Evolutionary conservation across 192 early-diverging fungal genomes (phyloP), one percentile per base, ranked within the genome.

Genomic region (Coemansia reversa): DNA sequence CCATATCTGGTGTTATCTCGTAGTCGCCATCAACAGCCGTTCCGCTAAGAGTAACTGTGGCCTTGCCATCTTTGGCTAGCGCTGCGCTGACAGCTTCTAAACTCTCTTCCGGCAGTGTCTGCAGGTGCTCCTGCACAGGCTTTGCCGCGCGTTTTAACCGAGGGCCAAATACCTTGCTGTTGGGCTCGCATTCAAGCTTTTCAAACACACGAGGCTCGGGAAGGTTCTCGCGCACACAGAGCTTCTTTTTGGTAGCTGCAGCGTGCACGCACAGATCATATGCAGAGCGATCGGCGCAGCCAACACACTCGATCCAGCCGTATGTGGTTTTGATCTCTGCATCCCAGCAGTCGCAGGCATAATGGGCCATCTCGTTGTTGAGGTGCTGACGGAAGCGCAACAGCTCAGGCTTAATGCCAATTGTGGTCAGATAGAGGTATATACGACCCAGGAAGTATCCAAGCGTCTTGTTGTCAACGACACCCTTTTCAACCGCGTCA

Each of bases 291-390:
- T 99, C 97, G 51, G 97, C 97, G 76, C 97, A 99, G 58, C 97
- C 97, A 58, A 99, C 97, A 68, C 94, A 96, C 81, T 99, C 97
- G 78, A 97, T 94, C 97, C 97, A 99, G 55, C 97, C 97, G 75
- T 93, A 93, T 60, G 89, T 91, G 65, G 83, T 93, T 65, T 90
- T 77, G 72, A 98, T 98, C 80, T 99, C 97, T 45, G 97, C 96
- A 78, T 99, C 97, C 96, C 96, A 99, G 84, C 91, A 93, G 79
- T 94, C 96, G 78, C 89, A 90, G 12, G 97, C 96, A 72, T 99
- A 99, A 84, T 99, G 97, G 19, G 97, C 97, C 95, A 99, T 98
- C 84, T 99, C 97, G 84, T 99, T 99, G 45, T 84, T 74, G 92
- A 99, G 94, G 81, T 99, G 97, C 81, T 99, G 96, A 69, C 97